Evolutionary conservation across 179 eudicot species (phyloP), one percentile per base, ranked within the genome.

Genomic region (Sideroxylon spinosum): DNA sequence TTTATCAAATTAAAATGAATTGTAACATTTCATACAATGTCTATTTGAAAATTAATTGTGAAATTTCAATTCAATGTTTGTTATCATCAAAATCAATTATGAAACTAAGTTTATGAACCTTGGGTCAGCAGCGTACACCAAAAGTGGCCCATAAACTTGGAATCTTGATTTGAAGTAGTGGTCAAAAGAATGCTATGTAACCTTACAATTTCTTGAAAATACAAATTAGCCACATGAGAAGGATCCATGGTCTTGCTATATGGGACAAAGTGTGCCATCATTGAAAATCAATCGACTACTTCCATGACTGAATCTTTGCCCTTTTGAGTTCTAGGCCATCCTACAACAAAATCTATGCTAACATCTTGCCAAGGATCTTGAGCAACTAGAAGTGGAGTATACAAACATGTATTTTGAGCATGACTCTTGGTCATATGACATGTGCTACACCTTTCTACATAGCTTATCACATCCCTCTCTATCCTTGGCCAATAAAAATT

Each of bases 251-350:
- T 59, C 59, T 44, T 74, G 53, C 44, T 25, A 22, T 52, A 74
- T 16, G 77, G 77, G 14, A 59, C 25, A 74, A 74, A 74, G 59
- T 57, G 77, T 9, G 67, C 26, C 66, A 74, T 37, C 3, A 32
- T 59, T 6, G 26, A 74, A 9, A 74, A 74, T 9, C 53, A 6
- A n/a, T 74, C 52, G 28, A 61, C 67, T 23, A 74, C 66, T 20
- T 59, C 67, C 50, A 74, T 12, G 0, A 57, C 17, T 6, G 7
- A 73, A 55, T 73, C 63, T 52, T 56, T 59, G n/a, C 20, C n/a
- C 2, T 12, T 20, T 13, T 72, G 76, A 20, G 76, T 72, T 22
- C 17, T 19, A 9, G 76, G 76, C 7, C 52, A 14, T n/a, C 62
- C 20, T 28, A 72, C 14, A 1, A 72, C 46, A 72, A 72, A 72